Evolutionary conservation across 257 asterid genomes (phyloP).

Genomic region (Echites panduratus): DNA sequence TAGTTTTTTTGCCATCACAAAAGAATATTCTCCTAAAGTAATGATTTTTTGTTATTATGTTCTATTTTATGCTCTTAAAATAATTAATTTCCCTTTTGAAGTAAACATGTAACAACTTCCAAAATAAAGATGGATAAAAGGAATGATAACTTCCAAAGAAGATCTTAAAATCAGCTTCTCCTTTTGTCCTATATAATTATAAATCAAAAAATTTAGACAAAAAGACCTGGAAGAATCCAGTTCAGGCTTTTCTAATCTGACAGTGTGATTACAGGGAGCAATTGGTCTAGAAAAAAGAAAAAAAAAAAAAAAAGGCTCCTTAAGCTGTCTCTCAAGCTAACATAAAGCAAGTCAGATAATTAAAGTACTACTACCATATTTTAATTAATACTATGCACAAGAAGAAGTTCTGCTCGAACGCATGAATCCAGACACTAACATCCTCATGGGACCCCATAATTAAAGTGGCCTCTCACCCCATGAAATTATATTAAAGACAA

Average conservation of each 20-base stretch:
- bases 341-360: constrained; percentile 4
- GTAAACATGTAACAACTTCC: too few relatives aligned
- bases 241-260: background rate
- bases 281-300: background rate
- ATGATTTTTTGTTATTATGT: background rate
- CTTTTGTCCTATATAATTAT: background rate
- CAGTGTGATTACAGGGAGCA: background rate
- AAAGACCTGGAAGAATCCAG: background rate
- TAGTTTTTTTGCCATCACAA: background rate
- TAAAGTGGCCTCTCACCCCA: constrained; percentile 61
- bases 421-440: constrained; percentile 14
- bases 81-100: too few relatives aligned
- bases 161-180: constrained; percentile 1
- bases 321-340: constrained; percentile 6
- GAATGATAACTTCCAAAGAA: background rate
- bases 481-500: constrained; percentile 28
- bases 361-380: constrained; percentile 1
- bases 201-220: background rate
- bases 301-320: too few relatives aligned
- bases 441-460: constrained; percentile 27
- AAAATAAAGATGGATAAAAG: background rate
- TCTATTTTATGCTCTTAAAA: too few relatives aligned
- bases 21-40: background rate
- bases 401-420: constrained; percentile 7
- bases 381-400: constrained; percentile 11